phyloP scores from a whole-genome alignment of 2,329 filamentous ascomycete species.

The Monilinia laxa region DNA sequence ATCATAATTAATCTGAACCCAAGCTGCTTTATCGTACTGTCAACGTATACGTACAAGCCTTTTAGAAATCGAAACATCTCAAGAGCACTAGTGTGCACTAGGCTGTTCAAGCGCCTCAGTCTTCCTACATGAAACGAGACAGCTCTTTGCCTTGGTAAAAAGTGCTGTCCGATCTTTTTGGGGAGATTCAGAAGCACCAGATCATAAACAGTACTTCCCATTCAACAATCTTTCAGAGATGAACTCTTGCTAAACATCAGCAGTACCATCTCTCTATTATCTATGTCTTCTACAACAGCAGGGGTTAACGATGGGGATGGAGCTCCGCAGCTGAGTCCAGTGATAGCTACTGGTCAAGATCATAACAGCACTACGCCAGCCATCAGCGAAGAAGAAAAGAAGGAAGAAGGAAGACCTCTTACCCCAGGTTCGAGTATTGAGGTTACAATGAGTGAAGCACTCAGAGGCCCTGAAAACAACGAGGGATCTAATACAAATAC shows the following conservation, averaged over 20 bases:
- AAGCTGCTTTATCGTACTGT: background rate
- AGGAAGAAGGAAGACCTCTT: conserved; percentile 10
- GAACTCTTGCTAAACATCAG: conserved; percentile 11
- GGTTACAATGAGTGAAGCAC: background rate
- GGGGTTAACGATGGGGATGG: background rate
- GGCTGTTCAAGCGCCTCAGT: conserved; percentile 5
- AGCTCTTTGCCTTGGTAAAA: conserved; percentile 5
- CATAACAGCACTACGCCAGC: background rate
- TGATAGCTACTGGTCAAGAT: background rate
- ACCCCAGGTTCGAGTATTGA: conserved; percentile 6
- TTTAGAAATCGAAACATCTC: conserved; percentile 19
- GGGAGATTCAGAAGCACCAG: background rate
- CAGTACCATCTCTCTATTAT: conserved; percentile 1
- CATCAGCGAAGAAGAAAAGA: conserved; percentile 5
- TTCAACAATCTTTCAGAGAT: conserved; percentile 11
- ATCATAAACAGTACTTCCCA: conserved; percentile 23
- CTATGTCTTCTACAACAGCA: conserved; percentile 11
- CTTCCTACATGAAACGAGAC: conserved; percentile 14
- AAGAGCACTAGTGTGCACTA: conserved; percentile 7
- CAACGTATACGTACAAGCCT: background rate
- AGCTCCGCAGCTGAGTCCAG: background rate
- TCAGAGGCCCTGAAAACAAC: background rate
- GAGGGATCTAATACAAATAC: background rate
- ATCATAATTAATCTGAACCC: background rate
- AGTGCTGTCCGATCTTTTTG: conserved; percentile 13